These are phyloP conservation scores for Ascoidea asiatica DNA, from an alignment of 805 yeast genomes.

Conservation along the genomic window DNA sequence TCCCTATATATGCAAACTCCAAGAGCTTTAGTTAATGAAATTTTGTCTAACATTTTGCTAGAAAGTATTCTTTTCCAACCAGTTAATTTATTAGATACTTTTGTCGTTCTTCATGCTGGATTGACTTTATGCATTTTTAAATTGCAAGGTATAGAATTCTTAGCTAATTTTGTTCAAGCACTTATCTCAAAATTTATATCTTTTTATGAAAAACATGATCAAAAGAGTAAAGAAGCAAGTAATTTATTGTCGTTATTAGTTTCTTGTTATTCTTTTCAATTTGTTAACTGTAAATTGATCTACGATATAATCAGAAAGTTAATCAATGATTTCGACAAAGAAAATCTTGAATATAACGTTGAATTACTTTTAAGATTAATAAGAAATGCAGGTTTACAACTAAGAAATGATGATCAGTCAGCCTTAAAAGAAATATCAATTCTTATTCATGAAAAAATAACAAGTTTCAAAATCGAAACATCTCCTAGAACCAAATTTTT, in stretches of 20 bases:
- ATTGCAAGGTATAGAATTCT: constrained; percentile 76
- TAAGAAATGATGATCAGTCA: constrained; percentile 82
- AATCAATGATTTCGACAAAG: constrained; percentile 44
- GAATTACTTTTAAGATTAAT: constrained; percentile 65
- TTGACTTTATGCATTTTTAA: constrained; percentile 63
- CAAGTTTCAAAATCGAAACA: constrained; percentile 16
- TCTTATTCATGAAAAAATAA: constrained; percentile 33
- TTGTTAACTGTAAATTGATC: constrained; percentile 58
- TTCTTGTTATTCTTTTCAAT: constrained; percentile 63
- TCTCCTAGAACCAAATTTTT: constrained; percentile 67
- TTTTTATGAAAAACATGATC: constrained; percentile 23
- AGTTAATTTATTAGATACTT: constrained; percentile 61
- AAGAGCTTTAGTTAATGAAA: constrained; percentile 66
- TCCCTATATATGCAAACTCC: constrained; percentile 52
- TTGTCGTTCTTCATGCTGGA: constrained; percentile 69
- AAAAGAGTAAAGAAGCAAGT: constrained; percentile 30
- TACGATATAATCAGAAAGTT: constrained; percentile 60
- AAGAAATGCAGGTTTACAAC: constrained; percentile 66
- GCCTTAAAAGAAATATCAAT: constrained; percentile 70
- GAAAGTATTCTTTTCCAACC: constrained; percentile 49
- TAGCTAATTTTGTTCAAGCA: constrained; percentile 73
- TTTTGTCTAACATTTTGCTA: constrained; percentile 45
- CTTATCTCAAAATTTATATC: constrained; percentile 58
- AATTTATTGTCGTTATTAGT: constrained; percentile 67
- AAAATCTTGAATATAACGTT: constrained; percentile 64